These are phyloP conservation scores for Epichloe uncinata DNA, from an alignment of 2,329 filamentous ascomycete species.

Conservation along the genomic window DNA sequence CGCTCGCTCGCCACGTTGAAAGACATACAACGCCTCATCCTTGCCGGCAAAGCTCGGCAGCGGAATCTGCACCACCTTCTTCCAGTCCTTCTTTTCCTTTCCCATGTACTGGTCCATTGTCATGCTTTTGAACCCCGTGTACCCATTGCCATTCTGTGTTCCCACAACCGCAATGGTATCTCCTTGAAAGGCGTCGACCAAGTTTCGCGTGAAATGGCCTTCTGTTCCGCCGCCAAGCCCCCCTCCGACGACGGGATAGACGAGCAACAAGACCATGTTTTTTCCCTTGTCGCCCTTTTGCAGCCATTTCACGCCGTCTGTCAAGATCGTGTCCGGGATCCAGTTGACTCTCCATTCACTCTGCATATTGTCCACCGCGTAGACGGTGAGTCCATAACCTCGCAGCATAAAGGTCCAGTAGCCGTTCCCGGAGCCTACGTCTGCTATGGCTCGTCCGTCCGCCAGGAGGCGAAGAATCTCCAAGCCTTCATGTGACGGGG, in stretches of 20 bases:
- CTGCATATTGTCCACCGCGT: slow-evolving; percentile 53
- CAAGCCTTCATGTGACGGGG: slow-evolving; percentile 54
- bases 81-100: slow-evolving; percentile 42
- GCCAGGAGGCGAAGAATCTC: slow-evolving; percentile 44
- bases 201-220: slow-evolving; percentile 48
- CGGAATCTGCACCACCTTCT: slow-evolving; percentile 48
- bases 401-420: slow-evolving; percentile 67
- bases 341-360: slow-evolving; percentile 56
- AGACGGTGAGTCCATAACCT: slow-evolving; percentile 37
- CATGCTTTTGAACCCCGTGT: slow-evolving; percentile 52
- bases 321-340: slow-evolving; percentile 51
- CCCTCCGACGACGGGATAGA: slow-evolving; percentile 58
- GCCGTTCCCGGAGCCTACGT: slow-evolving; percentile 59
- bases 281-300: slow-evolving; percentile 32
- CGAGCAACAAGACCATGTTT: slow-evolving; percentile 50
- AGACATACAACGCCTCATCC: slow-evolving; percentile 62
- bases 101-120: slow-evolving; percentile 56
- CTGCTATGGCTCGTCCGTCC: slow-evolving; percentile 40
- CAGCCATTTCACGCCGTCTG: slow-evolving; percentile 48
- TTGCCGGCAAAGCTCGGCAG: slow-evolving; percentile 65
- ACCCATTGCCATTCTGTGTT: slow-evolving; percentile 62
- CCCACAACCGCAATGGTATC: slow-evolving; percentile 58
- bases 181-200: slow-evolving; percentile 48
- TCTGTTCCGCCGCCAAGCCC: slow-evolving; percentile 47
- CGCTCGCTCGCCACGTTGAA: slow-evolving; percentile 34